Evolutionary conservation across 805 yeast genomes (phyloP), one percentile per base, ranked within the genome.

Genomic region (Lachancea lanzarotensis): DNA sequence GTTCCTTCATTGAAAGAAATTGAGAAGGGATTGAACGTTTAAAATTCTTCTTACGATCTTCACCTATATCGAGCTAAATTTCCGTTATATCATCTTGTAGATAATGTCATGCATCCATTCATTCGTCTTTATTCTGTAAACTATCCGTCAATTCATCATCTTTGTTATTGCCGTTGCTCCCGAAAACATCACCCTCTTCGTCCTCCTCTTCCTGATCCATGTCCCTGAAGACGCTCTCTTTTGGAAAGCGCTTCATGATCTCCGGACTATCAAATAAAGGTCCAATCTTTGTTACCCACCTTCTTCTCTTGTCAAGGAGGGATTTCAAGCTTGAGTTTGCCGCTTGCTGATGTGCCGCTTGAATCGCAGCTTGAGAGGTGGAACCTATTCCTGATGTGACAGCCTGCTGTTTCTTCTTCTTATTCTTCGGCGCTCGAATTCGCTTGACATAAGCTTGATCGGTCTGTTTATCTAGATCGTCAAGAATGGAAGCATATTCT

Each of bases 381-480:
- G 60, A 46, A 38, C 57, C 59, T 17, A 56, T 50, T 19, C 45
- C 49, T 11, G 51, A 47, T 3, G 59, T 47, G 2, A 53, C 42
- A 5, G 61, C 43, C 25, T 55, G 48, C 3, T 57, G 55, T 34
- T 59, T 63, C 50, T 69, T 68, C 58, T 71, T 71, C 47, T 68
- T 70, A 45, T 63, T 67, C 51, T 69, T 84, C 45, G 88, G 81
- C 7, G 81, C 87, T 54, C 89, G 79, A 45, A 84, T 75, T 48
- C 97, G 72, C 63, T 89, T 84, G 51, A 84, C 68, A 60, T 90
- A 93, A 17, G 95, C 90, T 63, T 87, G 97, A 61, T 93, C 98
- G 31, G 93, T 90, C 66, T 93, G 99, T 62, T 91, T 93, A 63
- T 93, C 97, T 53, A 93, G 71, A 60, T 93, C 98, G 46, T 93